These are phyloP conservation scores for Phyllosticta citriasiana DNA, from an alignment of 2,329 filamentous ascomycete genomes.

Conservation along the genomic window DNA sequence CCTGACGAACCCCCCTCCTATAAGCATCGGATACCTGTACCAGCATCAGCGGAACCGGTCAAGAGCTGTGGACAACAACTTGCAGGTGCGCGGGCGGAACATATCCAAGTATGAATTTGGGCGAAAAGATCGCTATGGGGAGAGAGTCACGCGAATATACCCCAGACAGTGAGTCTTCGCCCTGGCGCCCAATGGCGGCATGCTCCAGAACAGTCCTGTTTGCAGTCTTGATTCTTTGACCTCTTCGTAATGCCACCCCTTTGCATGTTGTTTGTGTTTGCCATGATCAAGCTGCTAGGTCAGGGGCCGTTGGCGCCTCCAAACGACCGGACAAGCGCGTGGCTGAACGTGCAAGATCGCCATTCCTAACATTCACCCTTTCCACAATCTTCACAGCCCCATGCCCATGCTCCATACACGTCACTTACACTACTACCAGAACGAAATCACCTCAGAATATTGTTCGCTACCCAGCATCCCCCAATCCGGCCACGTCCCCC, in stretches of 20 bases:
- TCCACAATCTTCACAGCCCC: neutral
- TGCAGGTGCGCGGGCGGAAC: constrained; percentile 26
- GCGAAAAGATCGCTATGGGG: constrained; percentile 30
- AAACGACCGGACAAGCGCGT: neutral
- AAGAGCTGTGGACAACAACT: constrained; percentile 23
- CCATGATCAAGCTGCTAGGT: neutral
- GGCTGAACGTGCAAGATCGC: neutral
- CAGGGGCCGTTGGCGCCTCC: neutral
- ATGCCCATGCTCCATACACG: neutral
- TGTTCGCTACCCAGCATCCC: constrained; percentile 25
- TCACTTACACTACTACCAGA: constrained; percentile 15
- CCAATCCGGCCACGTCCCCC: constrained; percentile 29
- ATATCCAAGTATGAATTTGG: constrained; percentile 31
- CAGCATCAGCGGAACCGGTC: constrained; percentile 26
- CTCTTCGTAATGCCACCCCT: neutral
- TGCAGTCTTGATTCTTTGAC: neutral
- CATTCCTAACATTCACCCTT: neutral
- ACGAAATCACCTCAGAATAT: constrained; percentile 27
- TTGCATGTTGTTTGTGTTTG: neutral
- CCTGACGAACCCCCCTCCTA: constrained; percentile 22
- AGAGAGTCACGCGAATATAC: constrained; percentile 30
- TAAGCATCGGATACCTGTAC: constrained; percentile 25
- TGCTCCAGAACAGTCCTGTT: neutral
- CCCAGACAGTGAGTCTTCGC: constrained; percentile 25
- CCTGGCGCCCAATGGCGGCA: neutral